A percentile compares a stretch with the other conserved stretches of the same genome.
Evolutionary conservation across 129 eudicot species (phyloP).

Genomic region (Pittosporum tobira): DNA sequence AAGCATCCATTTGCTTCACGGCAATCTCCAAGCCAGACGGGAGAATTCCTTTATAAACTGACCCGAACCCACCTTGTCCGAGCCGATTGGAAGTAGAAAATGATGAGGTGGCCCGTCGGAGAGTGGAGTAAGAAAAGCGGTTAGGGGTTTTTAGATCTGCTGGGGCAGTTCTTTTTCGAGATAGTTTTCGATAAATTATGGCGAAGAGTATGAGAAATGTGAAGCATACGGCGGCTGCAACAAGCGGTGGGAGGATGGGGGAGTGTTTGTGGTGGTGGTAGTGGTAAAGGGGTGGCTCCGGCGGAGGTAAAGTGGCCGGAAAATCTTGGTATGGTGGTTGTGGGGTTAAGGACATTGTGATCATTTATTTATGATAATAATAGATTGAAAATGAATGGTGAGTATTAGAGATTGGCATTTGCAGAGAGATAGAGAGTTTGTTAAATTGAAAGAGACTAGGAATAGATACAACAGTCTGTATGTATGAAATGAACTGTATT

Average conservation of each 20-base stretch:
- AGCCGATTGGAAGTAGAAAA: conserved; percentile 51
- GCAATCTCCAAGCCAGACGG: conserved; percentile 74
- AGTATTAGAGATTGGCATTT: background rate
- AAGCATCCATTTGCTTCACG: conserved; percentile 72
- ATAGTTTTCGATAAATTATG: conserved; percentile 48
- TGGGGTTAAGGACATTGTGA: conserved; percentile 42
- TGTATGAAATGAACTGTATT: too few relatives aligned
- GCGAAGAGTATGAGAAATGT: conserved; percentile 35
- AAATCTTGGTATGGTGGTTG: conserved; percentile 40
- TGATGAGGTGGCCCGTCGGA: conserved; percentile 67
- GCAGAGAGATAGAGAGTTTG: background rate
- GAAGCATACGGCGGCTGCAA: conserved; percentile 34
- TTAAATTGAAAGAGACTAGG: background rate
- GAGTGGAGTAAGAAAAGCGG: conserved; percentile 39
- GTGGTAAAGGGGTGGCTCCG: conserved; percentile 29
- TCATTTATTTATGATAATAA: background rate
- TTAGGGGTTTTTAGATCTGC: conserved; percentile 64
- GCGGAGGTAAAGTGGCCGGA: conserved; percentile 31
- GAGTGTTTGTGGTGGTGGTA: conserved; percentile 33
- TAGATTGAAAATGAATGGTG: conserved; percentile 3
- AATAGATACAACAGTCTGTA: too few relatives aligned
- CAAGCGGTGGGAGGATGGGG: conserved; percentile 39
- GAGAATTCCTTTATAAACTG: conserved; percentile 67
- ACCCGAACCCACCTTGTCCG: conserved; percentile 96
- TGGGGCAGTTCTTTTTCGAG: conserved; percentile 66